Evolutionary conservation across 495 filamentous ascomycete species (phyloP).

Genomic region (Talaromyces borbonicus): DNA sequence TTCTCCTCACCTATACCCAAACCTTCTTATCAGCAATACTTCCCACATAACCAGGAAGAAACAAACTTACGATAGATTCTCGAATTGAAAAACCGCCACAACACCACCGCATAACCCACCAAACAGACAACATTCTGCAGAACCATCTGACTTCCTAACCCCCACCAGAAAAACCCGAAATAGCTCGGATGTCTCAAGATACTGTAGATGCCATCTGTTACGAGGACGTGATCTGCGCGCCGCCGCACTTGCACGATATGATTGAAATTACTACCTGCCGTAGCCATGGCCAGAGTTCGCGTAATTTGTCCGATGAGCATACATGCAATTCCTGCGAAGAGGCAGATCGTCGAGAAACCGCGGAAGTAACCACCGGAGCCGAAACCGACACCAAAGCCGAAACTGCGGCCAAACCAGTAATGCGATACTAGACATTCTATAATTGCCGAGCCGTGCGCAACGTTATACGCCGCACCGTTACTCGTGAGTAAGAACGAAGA

Average conservation of each 20-base stretch:
- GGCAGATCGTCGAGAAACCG: conserved; percentile 15
- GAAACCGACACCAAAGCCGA: too few species aligned
- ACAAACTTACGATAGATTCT: conserved; percentile 54
- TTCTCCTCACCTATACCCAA: conserved; percentile 59
- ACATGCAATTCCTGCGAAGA: conserved; percentile 50
- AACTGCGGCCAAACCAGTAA: conserved; percentile 22
- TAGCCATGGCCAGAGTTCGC: conserved; percentile 72
- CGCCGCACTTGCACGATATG: conserved; percentile 66
- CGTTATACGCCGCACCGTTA: conserved; percentile 78
- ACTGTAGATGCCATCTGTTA: conserved; percentile 60
- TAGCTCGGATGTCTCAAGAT: conserved; percentile 78
- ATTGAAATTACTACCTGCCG: conserved; percentile 87
- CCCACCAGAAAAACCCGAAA: conserved; percentile 99
- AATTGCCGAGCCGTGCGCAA: conserved; percentile 66
- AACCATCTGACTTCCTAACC: conserved; percentile 82
- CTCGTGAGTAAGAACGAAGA: conserved; percentile 73
- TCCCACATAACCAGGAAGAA: background rate
- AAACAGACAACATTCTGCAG: conserved; percentile 78
- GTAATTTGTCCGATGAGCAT: conserved; percentile 61
- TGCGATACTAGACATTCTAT: conserved; percentile 58
- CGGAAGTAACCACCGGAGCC: too few species aligned
- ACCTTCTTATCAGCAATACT: conserved; percentile 1
- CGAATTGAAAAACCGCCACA: conserved; percentile 74
- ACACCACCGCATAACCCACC: conserved; percentile 56
- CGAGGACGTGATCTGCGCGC: conserved; percentile 60